A percentile compares a stretch with the other conserved stretches of the same genome.
These are phyloP conservation scores for Trichoderma atrobrunneum DNA, from an alignment of 2,329 filamentous ascomycete species.

Conservation along the genomic window DNA sequence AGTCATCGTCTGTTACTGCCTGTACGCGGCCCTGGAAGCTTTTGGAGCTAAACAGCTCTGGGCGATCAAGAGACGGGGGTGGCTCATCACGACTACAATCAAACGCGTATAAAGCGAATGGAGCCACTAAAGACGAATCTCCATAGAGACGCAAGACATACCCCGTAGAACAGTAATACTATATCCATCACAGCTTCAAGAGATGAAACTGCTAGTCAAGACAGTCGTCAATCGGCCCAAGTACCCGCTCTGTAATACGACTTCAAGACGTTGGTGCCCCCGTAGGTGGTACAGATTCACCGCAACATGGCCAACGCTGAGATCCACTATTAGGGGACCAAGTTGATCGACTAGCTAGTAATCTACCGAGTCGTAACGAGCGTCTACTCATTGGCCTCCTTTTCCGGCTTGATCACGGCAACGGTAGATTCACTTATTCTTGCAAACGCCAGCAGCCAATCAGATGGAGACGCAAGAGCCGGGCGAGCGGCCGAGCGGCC, in stretches of 20 bases:
- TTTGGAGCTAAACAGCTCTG: background rate
- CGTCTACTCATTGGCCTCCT: background rate
- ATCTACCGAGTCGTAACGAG: background rate
- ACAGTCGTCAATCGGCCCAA: background rate
- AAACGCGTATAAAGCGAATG: background rate
- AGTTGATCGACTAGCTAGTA: background rate
- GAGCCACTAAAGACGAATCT: background rate
- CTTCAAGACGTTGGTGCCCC: background rate
- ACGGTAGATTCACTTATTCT: background rate
- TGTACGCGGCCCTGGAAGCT: background rate
- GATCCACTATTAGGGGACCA: slow-evolving; percentile 17
- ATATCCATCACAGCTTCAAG: background rate
- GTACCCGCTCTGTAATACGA: background rate
- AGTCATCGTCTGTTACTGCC: background rate
- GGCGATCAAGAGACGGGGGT: background rate
- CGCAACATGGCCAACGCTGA: background rate
- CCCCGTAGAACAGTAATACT: background rate
- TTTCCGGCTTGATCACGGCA: background rate
- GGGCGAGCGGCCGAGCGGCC: background rate
- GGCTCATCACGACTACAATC: background rate
- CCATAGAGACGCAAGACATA: background rate
- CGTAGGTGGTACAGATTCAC: slow-evolving; percentile 3
- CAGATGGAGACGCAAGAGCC: slow-evolving; percentile 3
- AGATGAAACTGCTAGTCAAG: background rate
- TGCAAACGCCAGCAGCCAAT: background rate